Conservation (phyloP, 2,329 filamentous ascomycete genomes). For the Trichoderma sp. region DNA sequence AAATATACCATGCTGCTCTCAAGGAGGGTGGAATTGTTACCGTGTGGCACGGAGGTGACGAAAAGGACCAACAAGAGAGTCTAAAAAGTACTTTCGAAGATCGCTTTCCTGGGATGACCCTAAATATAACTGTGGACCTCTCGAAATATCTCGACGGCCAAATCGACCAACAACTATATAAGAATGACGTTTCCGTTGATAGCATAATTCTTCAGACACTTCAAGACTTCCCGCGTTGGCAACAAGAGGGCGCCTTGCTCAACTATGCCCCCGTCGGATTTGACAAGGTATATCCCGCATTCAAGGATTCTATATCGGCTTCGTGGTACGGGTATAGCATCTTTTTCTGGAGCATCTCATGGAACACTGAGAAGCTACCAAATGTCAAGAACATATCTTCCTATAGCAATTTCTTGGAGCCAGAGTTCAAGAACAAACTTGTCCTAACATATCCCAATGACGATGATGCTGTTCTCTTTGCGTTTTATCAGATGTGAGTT, state of each 20-base stretch:
- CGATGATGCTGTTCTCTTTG: slow-evolving; percentile 56
- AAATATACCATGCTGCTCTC: slow-evolving; percentile 52
- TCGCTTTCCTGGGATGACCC: slow-evolving; percentile 50
- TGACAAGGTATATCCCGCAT: slow-evolving; percentile 42
- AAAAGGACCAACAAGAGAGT: slow-evolving; percentile 40
- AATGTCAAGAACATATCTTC: slow-evolving; percentile 35
- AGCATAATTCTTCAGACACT: slow-evolving; percentile 51
- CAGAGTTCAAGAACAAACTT: slow-evolving; percentile 55
- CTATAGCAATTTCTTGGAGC: slow-evolving; percentile 47
- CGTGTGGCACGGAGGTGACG: slow-evolving; percentile 52
- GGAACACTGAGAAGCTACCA: slow-evolving; percentile 37
- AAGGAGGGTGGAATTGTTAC: slow-evolving; percentile 49
- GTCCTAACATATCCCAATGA: slow-evolving; percentile 59
- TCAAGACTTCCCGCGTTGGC: slow-evolving; percentile 55
- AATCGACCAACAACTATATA: slow-evolving; percentile 48
- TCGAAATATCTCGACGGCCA: slow-evolving; percentile 56
- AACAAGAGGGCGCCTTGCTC: slow-evolving; percentile 46
- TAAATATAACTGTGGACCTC: slow-evolving; percentile 56
- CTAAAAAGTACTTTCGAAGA: slow-evolving; percentile 48
- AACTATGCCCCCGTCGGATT: slow-evolving; percentile 52
- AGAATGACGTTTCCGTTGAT: slow-evolving; percentile 45
- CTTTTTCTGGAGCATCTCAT: slow-evolving; percentile 40
- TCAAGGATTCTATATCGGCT: slow-evolving; percentile 45
- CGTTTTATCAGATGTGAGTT: slow-evolving; percentile 50
- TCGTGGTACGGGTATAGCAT: slow-evolving; percentile 45